Evolutionary conservation across 768 basidiomycete genomes (phyloP).

Genomic region (Boletus insuetus): DNA sequence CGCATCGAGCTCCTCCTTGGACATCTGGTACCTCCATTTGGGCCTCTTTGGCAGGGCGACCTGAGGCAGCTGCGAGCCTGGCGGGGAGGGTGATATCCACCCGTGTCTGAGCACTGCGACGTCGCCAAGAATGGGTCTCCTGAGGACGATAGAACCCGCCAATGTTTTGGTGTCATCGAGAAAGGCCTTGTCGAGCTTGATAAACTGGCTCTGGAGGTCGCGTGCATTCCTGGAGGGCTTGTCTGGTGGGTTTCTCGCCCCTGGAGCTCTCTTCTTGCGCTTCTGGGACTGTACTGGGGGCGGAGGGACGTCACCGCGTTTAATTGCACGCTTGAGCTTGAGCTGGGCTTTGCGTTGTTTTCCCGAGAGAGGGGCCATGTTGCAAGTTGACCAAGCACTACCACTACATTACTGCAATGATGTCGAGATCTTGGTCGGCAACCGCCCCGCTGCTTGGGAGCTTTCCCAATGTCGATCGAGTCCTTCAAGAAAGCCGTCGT

Average conservation of each 20-base stretch:
- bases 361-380: conserved; percentile 40
- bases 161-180: conserved; percentile 58
- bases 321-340: conserved; percentile 78
- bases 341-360: conserved; percentile 71
- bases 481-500: conserved; percentile 50
- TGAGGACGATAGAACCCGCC: conserved; percentile 51
- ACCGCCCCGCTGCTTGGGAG: too few species aligned
- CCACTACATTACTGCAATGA: too few species aligned
- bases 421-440: too few species aligned
- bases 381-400: too few species aligned
- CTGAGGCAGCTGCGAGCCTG: neutral
- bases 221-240: conserved; percentile 41
- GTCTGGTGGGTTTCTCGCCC: conserved; percentile 12
- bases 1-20: conserved; percentile 83
- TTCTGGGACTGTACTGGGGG: conserved; percentile 22
- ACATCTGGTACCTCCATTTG: conserved; percentile 84
- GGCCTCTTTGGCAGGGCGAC: conserved; percentile 59
- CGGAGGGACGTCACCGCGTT: conserved; percentile 65
- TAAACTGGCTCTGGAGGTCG: conserved; percentile 68
- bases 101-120: conserved; percentile 35
- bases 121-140: conserved; percentile 51
- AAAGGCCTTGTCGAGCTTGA: conserved; percentile 56
- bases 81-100: conserved; percentile 1
- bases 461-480: conserved; percentile 9
- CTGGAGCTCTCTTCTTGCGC: conserved; percentile 5